Percentiles rank a stretch among this genome's conserved stretches.
Conservation (phyloP, 2,329 filamentous ascomycete species). For the Penicillium sp. region DNA sequence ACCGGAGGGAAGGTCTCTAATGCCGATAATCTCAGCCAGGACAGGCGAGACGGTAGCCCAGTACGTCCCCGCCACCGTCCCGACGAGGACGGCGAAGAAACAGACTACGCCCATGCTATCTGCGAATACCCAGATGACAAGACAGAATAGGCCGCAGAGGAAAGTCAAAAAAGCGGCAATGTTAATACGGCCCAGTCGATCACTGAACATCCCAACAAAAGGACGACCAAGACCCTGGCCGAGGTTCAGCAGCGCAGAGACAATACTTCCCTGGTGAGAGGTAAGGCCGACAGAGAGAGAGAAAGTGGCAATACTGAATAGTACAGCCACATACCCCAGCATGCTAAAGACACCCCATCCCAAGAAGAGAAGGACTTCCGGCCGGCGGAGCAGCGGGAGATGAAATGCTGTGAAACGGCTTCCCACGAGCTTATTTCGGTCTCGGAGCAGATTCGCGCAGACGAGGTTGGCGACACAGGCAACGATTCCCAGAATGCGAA, state of each 20-base stretch:
- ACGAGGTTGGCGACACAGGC: conserved; percentile 51
- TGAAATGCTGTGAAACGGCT: conserved; percentile 52
- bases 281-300: conserved; percentile 56
- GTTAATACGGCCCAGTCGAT: conserved; percentile 59
- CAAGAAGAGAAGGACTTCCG: conserved; percentile 56
- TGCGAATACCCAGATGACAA: conserved; percentile 59
- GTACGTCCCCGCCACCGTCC: conserved; percentile 57
- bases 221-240: conserved; percentile 57
- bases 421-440: conserved; percentile 56
- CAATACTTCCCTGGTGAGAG: conserved; percentile 56
- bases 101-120: conserved; percentile 55
- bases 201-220: conserved; percentile 59
- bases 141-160: conserved; percentile 53
- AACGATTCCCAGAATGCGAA: conserved; percentile 55
- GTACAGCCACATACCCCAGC: conserved; percentile 61
- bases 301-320: conserved; percentile 62
- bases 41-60: conserved; percentile 58
- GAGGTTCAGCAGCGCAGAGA: conserved; percentile 61
- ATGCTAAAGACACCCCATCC: conserved; percentile 58
- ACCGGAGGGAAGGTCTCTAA: conserved; percentile 54
- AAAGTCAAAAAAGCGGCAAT: conserved; percentile 55
- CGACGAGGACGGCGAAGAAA: conserved; percentile 57
- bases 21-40: conserved; percentile 57
- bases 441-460: conserved; percentile 52
- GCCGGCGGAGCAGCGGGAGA: conserved; percentile 48